These are phyloP conservation scores for Pseudonitzschia delicatissima DNA, from an alignment of 108 stramenopile species.

Conservation along the genomic window DNA sequence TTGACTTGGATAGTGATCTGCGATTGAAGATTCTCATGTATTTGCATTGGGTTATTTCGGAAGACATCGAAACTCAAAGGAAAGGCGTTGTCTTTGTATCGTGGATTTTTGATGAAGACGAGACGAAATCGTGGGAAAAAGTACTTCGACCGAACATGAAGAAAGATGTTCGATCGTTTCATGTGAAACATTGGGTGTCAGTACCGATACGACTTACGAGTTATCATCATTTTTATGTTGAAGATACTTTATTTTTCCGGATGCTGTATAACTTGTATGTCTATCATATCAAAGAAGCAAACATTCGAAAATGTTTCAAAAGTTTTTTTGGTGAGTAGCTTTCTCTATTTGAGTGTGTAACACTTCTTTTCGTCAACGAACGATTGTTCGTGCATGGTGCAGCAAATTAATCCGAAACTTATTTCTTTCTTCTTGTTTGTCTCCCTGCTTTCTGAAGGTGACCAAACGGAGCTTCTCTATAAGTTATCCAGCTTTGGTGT, in stretches of 20 bases:
- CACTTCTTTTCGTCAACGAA: no score
- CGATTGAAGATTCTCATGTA: slow-evolving; percentile 5
- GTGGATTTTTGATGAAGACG: slow-evolving; percentile 3
- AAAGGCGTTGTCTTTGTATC: not conserved
- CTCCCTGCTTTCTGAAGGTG: not conserved
- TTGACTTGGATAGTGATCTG: slow-evolving; percentile 8
- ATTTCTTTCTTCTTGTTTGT: no score
- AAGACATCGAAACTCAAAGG: slow-evolving; percentile 10
- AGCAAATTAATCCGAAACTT: no score
- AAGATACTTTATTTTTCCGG: no score
- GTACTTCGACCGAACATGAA: not conserved
- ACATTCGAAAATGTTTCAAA: no score
- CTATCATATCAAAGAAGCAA: no score
- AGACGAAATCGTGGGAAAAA: not conserved
- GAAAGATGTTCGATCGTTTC: not conserved
- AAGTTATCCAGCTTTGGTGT: slow-evolving; percentile 2
- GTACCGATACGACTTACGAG: not conserved
- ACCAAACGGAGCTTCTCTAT: slow-evolving; percentile 8
- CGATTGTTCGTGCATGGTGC: no score
- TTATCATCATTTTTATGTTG: no score
- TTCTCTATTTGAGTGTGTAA: no score
- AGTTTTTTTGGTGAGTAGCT: not conserved
- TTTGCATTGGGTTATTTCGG: slow-evolving; percentile 5
- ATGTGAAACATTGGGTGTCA: not conserved
- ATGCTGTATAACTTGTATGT: no score